Evolutionary conservation across 2,329 filamentous ascomycete species (phyloP).

Genomic region (Fusarium subtropicale): DNA sequence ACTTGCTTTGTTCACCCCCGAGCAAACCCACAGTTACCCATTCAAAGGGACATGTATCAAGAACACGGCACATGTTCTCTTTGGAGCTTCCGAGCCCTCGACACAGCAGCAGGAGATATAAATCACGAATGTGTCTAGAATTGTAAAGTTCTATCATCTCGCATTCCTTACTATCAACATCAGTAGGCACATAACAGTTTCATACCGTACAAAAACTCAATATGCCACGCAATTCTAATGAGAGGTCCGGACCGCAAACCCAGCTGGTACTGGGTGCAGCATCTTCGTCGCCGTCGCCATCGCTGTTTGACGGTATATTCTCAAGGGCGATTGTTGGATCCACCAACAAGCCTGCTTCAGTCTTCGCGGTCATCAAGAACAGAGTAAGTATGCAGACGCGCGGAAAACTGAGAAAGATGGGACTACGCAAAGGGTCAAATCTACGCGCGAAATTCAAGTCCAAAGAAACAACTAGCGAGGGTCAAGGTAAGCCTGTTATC

Average conservation of each 20-base stretch:
- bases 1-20: slow-evolving; percentile 13
- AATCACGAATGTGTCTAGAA: not conserved
- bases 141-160: not conserved
- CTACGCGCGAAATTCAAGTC: not conserved
- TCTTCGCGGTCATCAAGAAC: slow-evolving; percentile 7
- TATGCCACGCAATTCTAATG: slow-evolving; percentile 5
- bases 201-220: not conserved
- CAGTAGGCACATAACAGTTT: not conserved
- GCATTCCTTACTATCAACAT: not conserved
- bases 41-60: not conserved
- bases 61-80: not conserved
- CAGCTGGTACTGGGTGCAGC: not conserved
- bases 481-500: not conserved
- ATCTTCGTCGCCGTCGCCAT: not conserved
- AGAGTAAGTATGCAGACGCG: not conserved
- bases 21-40: not conserved
- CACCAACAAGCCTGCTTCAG: not conserved
- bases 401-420: not conserved
- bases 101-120: not conserved
- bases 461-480: not conserved
- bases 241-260: not conserved
- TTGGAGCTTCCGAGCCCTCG: not conserved
- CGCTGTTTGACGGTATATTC: not conserved
- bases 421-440: not conserved
- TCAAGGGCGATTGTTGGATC: not conserved